Conservation (phyloP, 345 rosid species). For the Carallia brachiata region DNA sequence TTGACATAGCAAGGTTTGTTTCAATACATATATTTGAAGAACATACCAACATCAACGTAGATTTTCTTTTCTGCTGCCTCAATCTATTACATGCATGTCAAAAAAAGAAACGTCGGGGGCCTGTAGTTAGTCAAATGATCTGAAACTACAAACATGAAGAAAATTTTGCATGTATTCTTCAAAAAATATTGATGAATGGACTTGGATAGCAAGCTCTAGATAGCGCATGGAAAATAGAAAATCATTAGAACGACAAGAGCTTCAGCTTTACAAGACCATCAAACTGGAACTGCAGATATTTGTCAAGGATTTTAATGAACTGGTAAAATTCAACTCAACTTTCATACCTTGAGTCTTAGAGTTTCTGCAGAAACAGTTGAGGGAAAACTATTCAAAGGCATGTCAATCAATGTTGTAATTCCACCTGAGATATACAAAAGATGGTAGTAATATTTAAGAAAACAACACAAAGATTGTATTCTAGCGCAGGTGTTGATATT, state of each 20-base stretch:
- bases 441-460: not conserved
- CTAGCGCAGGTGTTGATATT: not conserved
- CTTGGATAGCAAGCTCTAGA: not conserved
- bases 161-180: no score
- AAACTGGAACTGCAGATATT: not conserved
- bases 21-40: conserved; percentile 5
- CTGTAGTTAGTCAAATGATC: conserved; percentile 9
- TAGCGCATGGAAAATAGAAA: not conserved
- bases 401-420: conserved; percentile 79
- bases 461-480: not conserved
- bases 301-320: not conserved
- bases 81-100: conserved; percentile 37
- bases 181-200: not conserved
- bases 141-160: not conserved
- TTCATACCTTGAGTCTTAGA: conserved; percentile 70
- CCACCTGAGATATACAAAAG: conserved; percentile 52
- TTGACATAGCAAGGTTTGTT: conserved; percentile 15
- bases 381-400: conserved; percentile 85
- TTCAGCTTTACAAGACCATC: conserved; percentile 5
- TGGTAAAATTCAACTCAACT: not conserved
- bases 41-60: conserved; percentile 82
- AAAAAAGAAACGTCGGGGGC: conserved; percentile 11
- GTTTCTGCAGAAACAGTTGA: conserved; percentile 79
- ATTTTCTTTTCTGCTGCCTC: conserved; percentile 75
- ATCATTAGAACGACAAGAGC: not conserved